Evolutionary conservation across 1,139 yeast genomes (phyloP), one percentile per base, ranked within the genome.

Genomic region (Sugiyamaella grinbergsii): DNA sequence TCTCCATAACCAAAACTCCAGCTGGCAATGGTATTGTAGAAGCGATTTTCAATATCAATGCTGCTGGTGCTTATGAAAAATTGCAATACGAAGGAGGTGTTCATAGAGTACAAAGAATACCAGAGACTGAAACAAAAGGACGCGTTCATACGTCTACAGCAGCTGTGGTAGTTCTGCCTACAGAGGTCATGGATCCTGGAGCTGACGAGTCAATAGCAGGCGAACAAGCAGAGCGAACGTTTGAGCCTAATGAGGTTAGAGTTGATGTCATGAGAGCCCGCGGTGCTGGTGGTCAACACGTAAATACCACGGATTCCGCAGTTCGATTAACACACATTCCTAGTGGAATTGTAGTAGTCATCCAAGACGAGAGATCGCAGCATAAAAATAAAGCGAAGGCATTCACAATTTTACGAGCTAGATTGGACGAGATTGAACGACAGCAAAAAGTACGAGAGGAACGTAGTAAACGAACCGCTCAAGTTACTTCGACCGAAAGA

Each of bases 281-380:
- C 49, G 99, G 98, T 2, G 86, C 95, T 58, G 99, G 99, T 50
- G 99, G 99, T 0, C 99, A 93, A 70, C 98, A 94, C 66, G 99
- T 93, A 43, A 93, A 94, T 65, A 93, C 97, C 16, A 93, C 98
- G 0, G 98, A 93, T 66, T 89, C 97, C 0, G 99, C 98, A 0
- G 98, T 93, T 16, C 77, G 98, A 61, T 72, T 94, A 33, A 90
- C 94, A 0, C 99, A 93, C 70, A 75, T 85, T 16, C 98, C 98
- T 1, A 83, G 96, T 0, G 97, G 98, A 2, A 82, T 89, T 40
- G 83, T 82, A 11, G 96, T 93, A 2, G 77, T 82, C 50, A 95
- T 93, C 75, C 98, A 94, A 66, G 97, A 93, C 65, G 96, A 90
- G 64, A 73, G 99, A 56, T 90, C 97, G 0, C 99, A 93, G 69